Evolutionary conservation across 2,329 filamentous ascomycete genomes (phyloP), one percentile per base, ranked within the genome.

Genomic region (Cytospora mali): DNA sequence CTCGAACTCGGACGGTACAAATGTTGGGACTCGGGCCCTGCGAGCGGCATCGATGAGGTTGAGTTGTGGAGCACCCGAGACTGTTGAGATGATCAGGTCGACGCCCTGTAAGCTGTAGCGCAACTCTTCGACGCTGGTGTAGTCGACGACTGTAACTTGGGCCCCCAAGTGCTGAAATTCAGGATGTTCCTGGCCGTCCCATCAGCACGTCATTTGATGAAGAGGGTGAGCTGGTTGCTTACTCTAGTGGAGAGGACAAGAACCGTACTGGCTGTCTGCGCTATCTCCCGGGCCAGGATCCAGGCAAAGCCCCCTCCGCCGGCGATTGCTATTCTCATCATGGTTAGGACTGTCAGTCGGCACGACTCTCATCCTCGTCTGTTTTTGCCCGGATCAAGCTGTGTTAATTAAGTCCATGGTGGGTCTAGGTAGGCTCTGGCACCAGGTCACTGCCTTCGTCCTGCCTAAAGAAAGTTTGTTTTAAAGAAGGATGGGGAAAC

Each of bases 1-100:
- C 75, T 92, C 88, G 68, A 92, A 93, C 69, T 92, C 90, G 7
- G 89, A 88, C 1, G 90, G 89, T 4, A 91, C 86, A 70, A 93
- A 93, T 39, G 85, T 82, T 18, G 84, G 81, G 1, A 93, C 89
- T 21, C 84, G 80, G 21, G 83, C 84, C 56, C 81, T 77, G 18
- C 87, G 84, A 0, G 90, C 88, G 1, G 90, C 89, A 68, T 89
- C 85, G 72, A 93, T 92, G 33, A 93, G 82, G 65, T 85, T 85
- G 51, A 92, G 79, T 71, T 93, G 90, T 31, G 87, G 79, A 21
- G 75, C 76, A 4, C 88, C 88, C 2, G 83, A 84, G 55, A 93
- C 85, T 1, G 89, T 93, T 1, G 89, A 93, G 61, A 93, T 89
- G 68, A 92, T 84, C 13, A 91, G 82, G 73, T 93, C 88, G 49